Conservation (phyloP, 768 basidiomycete species). For the Pleurotus tuoliensis region DNA sequence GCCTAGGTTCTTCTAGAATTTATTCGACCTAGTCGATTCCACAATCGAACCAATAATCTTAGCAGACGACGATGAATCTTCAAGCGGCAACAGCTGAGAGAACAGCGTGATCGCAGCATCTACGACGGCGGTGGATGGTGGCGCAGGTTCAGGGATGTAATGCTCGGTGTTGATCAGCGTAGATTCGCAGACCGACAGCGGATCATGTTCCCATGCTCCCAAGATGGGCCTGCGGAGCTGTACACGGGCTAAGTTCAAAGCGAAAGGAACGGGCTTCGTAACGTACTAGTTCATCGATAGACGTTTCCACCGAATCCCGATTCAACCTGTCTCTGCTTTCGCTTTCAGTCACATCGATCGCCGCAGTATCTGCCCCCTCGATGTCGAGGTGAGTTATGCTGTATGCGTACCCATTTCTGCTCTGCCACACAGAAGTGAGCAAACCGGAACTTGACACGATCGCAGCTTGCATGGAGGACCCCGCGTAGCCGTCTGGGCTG, state of each 20-base stretch:
- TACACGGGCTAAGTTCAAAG: neutral
- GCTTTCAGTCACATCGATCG: constrained; percentile 27
- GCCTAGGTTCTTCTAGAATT: constrained; percentile 37
- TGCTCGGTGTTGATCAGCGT: constrained; percentile 41
- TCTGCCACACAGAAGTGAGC: constrained; percentile 84
- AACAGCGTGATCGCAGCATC: constrained; percentile 88
- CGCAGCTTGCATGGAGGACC: constrained; percentile 86
- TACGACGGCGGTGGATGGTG: constrained; percentile 78
- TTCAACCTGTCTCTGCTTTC: constrained; percentile 53
- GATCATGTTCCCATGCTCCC: constrained; percentile 84
- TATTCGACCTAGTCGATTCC: constrained; percentile 44
- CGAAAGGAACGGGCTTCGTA: neutral
- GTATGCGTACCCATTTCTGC: constrained; percentile 85
- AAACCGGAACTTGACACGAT: constrained; percentile 82
- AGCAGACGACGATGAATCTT: constrained; percentile 51
- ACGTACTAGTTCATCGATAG: constrained; percentile 74
- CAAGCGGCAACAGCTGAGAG: constrained; percentile 69
- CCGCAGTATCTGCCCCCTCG: constrained; percentile 37
- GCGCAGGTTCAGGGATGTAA: constrained; percentile 56
- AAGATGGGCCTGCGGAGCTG: constrained; percentile 9
- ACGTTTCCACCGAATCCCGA: constrained; percentile 75
- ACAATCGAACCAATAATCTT: constrained; percentile 36
- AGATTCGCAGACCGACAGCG: constrained; percentile 63
- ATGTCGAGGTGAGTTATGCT: constrained; percentile 76
- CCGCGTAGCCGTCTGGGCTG: constrained; percentile 78